Conservation (phyloP, 306 rosid genomes). For the Argentina anserina region DNA sequence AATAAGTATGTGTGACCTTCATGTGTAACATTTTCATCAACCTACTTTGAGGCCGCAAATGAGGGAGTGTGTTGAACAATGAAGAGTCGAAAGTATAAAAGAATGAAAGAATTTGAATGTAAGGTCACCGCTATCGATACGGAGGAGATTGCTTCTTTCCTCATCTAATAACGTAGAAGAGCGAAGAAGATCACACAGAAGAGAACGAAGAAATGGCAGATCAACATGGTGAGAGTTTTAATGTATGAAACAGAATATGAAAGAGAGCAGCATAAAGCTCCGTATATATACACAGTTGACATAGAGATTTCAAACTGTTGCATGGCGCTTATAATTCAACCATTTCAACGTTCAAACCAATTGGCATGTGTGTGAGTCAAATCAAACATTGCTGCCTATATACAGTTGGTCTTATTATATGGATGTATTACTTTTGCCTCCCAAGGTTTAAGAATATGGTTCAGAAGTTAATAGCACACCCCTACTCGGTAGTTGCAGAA, state of each 20-base stretch:
- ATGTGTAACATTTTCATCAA: background rate
- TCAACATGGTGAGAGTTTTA: background rate
- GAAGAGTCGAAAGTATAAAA: background rate
- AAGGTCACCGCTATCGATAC: background rate
- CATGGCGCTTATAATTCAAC: background rate
- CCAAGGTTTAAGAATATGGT: background rate
- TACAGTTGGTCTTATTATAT: background rate
- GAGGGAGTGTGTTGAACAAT: background rate
- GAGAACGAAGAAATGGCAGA: slow-evolving; percentile 10
- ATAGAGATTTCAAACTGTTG: background rate
- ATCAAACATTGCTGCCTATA: background rate
- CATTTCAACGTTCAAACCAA: background rate
- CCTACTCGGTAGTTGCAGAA: background rate
- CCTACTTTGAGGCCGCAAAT: background rate
- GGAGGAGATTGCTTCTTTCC: background rate
- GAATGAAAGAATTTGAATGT: background rate
- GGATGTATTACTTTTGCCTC: background rate
- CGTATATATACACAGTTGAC: background rate
- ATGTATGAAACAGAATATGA: background rate
- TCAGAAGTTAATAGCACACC: background rate
- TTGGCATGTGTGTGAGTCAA: background rate
- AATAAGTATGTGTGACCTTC: background rate
- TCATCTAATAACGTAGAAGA: background rate
- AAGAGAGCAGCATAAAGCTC: background rate
- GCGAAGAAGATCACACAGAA: slow-evolving; percentile 9